Conservation (phyloP, 2,329 filamentous ascomycete species). For the Colletotrichum acutatum region DNA sequence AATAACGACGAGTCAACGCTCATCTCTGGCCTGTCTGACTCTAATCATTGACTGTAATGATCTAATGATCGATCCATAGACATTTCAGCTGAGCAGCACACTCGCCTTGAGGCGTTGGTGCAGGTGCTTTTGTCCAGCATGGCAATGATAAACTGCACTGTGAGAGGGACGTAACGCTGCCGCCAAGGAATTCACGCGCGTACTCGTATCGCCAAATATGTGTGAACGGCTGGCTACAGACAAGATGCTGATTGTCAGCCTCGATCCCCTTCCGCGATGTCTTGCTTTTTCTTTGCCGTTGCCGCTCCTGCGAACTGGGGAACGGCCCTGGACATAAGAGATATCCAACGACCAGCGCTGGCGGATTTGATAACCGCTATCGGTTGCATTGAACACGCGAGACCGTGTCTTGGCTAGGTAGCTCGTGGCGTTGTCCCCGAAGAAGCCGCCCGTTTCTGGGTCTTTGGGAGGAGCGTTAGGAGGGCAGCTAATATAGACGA, state of each 20-base stretch:
- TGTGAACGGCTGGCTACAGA: not conserved
- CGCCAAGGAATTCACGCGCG: not conserved
- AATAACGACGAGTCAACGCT: not conserved
- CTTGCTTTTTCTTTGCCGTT: constrained; percentile 3
- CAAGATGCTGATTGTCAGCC: constrained; percentile 8
- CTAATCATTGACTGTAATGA: not conserved
- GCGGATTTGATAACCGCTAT: constrained; percentile 11
- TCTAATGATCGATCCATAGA: not conserved
- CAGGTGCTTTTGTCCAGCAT: not conserved
- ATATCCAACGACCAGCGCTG: not conserved
- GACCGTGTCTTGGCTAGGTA: constrained; percentile 4
- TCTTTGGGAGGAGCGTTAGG: not conserved
- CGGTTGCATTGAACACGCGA: not conserved
- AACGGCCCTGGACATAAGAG: not conserved
- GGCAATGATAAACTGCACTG: not conserved
- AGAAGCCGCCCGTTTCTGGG: constrained; percentile 13
- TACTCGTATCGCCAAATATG: constrained; percentile 25
- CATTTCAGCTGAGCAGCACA: not conserved
- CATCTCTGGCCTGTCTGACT: not conserved
- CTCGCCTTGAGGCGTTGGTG: not conserved
- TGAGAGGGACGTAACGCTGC: not conserved
- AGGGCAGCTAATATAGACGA: constrained; percentile 9
- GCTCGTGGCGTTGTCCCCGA: constrained; percentile 17
- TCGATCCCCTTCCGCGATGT: not conserved
- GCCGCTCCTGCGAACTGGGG: constrained; percentile 5